These are phyloP conservation scores for Podospora sp. DNA, from an alignment of 495 filamentous ascomycete genomes.

Conservation along the genomic window DNA sequence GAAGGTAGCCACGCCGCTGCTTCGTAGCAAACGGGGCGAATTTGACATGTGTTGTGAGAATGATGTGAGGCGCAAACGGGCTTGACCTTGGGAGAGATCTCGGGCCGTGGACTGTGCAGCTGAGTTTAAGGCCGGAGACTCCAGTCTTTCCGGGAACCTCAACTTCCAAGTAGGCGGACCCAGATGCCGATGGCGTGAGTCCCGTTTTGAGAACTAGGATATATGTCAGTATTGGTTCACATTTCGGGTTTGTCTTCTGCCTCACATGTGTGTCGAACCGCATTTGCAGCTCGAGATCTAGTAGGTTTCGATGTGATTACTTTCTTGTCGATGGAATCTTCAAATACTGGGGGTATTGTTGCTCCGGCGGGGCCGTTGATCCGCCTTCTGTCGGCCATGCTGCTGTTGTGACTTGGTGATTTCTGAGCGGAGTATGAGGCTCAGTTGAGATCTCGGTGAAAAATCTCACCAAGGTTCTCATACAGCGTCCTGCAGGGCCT, in stretches of 20 bases:
- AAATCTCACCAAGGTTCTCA: neutral
- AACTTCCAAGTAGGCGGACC: slow-evolving; percentile 92
- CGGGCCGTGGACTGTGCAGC: slow-evolving; percentile 90
- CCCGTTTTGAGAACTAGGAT: slow-evolving; percentile 82
- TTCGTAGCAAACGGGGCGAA: slow-evolving; percentile 91
- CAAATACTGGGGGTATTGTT: slow-evolving; percentile 75
- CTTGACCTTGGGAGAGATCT: slow-evolving; percentile 86
- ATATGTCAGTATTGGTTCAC: slow-evolving; percentile 21
- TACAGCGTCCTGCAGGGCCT: too few relatives aligned
- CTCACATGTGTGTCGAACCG: slow-evolving; percentile 83
- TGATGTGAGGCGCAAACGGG: slow-evolving; percentile 85
- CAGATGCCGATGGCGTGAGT: slow-evolving; percentile 88
- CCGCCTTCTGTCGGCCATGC: slow-evolving; percentile 84
- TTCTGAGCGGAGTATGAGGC: neutral
- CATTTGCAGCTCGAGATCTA: slow-evolving; percentile 53
- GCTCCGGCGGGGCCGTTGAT: slow-evolving; percentile 84
- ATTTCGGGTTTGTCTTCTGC: slow-evolving; percentile 16
- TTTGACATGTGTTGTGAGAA: slow-evolving; percentile 90
- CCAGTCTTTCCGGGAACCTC: slow-evolving; percentile 56
- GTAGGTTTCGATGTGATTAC: slow-evolving; percentile 48
- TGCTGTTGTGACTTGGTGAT: slow-evolving; percentile 13
- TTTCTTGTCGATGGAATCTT: slow-evolving; percentile 42
- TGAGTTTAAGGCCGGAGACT: slow-evolving; percentile 76
- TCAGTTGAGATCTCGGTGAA: neutral
- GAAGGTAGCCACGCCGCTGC: slow-evolving; percentile 80